Evolutionary conservation across 108 stramenopile species (phyloP), one percentile per base, ranked within the genome.

Genomic region (Skeletonema costatum): DNA sequence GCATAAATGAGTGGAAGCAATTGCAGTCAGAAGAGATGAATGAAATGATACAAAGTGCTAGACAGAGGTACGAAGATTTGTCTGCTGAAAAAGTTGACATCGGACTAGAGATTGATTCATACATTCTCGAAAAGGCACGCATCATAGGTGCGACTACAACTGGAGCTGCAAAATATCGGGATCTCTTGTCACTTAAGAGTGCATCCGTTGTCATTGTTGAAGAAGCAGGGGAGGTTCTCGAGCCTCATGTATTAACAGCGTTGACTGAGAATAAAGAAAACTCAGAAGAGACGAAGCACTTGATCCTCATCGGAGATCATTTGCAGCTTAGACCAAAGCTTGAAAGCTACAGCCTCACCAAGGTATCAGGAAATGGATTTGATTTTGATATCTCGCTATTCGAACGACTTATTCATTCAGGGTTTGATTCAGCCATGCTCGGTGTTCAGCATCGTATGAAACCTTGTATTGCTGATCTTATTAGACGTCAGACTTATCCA

Each of bases 251-350:
- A 14, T 32, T 96, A 19, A 70, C 91, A 10, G 64, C 67, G 2
- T 76, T 95, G 0, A 74, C 71, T 9, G 67, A 73, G 7, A 51
- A 46, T n/a, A 73, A 14, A 19, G 48, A 29, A 1, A 73, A 73
- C 50, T 68, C 75, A n/a, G 38, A 70, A 0, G 81, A 74, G n/a
- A 88, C 89, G n/a, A 83, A 91, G 66, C 91, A 90, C 44, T 80
- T 95, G 19, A 89, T 93, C 58, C 35, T 95, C 11, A 95, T 96
- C 60, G 94, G 94, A 19, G 94, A 96, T 70, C 94, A 96, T 74
- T 68, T 78, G 69, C 94, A 96, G 68, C 89, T 96, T 10, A 83
- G 91, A 12, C 94, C 94, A 2, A 91, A 92, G 66, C 83, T 90
- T 9, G 88, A 92, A 46, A 75, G 66, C 17, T 90, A 91, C 75